These are phyloP conservation scores for Cercis canadensis DNA, from an alignment of 306 rosid species.

Conservation along the genomic window DNA sequence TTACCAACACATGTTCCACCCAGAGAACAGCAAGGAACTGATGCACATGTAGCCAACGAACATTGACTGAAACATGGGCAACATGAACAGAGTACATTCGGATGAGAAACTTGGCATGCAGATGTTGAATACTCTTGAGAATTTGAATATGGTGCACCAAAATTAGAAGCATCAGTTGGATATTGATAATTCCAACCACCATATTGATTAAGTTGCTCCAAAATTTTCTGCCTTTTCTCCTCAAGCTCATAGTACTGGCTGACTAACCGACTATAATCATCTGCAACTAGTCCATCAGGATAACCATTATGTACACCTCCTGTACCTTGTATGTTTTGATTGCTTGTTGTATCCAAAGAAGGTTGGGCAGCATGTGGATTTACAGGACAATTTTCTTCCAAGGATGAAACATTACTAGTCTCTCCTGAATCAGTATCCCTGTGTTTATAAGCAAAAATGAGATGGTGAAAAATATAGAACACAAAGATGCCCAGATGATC, in stretches of 20 bases:
- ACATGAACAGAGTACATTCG: conserved; percentile 55
- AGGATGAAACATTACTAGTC: conserved; percentile 37
- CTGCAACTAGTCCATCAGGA: conserved; percentile 49
- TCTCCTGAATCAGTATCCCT: conserved; percentile 56
- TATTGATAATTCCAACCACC: conserved; percentile 64
- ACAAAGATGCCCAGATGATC: background rate
- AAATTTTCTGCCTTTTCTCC: conserved; percentile 74
- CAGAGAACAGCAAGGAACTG: conserved; percentile 47
- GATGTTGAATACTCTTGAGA: conserved; percentile 48
- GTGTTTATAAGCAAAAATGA: conserved; percentile 37
- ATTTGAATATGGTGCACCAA: conserved; percentile 43
- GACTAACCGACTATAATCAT: conserved; percentile 66
- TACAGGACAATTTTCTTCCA: conserved; percentile 45
- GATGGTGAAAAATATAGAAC: conserved; percentile 21
- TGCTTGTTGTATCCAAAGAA: conserved; percentile 40
- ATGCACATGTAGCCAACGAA: conserved; percentile 41
- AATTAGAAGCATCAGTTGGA: conserved; percentile 41
- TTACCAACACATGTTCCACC: conserved; percentile 50
- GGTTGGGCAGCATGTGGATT: conserved; percentile 44
- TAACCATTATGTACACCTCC: conserved; percentile 35
- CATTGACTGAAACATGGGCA: conserved; percentile 59
- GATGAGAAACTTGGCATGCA: conserved; percentile 49
- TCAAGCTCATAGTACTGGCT: conserved; percentile 77
- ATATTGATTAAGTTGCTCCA: conserved; percentile 73
- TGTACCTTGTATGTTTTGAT: conserved; percentile 33